Evolutionary conservation across 495 filamentous ascomycete genomes (phyloP).

Genomic region (Lepidopterella palustris): DNA sequence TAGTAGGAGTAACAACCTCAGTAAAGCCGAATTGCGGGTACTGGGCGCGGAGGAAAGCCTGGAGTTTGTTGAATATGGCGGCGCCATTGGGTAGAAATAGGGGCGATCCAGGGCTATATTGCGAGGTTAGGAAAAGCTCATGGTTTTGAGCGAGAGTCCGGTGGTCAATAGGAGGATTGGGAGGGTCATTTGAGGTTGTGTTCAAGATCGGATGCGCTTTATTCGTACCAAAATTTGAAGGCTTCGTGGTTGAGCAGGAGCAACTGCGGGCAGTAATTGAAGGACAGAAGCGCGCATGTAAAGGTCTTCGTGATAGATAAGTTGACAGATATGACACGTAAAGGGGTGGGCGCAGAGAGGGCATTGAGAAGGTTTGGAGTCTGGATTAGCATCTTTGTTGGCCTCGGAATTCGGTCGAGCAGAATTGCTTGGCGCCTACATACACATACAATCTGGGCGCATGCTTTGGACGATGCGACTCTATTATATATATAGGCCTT

Average conservation of each 20-base stretch:
- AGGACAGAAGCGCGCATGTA: neutral
- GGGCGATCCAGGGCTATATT: constrained; percentile 80
- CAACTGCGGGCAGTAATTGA: constrained; percentile 6
- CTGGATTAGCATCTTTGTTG: neutral
- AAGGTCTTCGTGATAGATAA: constrained; percentile 1
- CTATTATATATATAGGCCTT: too few species aligned
- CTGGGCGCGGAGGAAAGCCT: constrained; percentile 77
- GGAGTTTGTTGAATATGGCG: constrained; percentile 78
- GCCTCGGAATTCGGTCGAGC: neutral
- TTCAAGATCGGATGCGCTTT: constrained; percentile 21
- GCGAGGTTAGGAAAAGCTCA: constrained; percentile 69
- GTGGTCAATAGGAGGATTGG: constrained; percentile 51
- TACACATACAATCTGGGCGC: too few species aligned
- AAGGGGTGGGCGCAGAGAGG: constrained; percentile 5
- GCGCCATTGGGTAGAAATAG: constrained; percentile 83
- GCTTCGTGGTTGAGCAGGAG: constrained; percentile 17
- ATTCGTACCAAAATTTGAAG: constrained; percentile 1
- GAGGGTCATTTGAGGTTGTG: constrained; percentile 21
- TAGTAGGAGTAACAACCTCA: constrained; percentile 87
- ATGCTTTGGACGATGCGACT: too few species aligned
- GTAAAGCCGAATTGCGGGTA: constrained; percentile 84
- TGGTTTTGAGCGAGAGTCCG: constrained; percentile 63
- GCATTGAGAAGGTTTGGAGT: constrained; percentile 4
- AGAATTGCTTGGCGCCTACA: neutral
- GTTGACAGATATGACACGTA: neutral